phyloP scores from a whole-genome alignment of 78 protist genomes.

The Polysphondylium violaceum region DNA sequence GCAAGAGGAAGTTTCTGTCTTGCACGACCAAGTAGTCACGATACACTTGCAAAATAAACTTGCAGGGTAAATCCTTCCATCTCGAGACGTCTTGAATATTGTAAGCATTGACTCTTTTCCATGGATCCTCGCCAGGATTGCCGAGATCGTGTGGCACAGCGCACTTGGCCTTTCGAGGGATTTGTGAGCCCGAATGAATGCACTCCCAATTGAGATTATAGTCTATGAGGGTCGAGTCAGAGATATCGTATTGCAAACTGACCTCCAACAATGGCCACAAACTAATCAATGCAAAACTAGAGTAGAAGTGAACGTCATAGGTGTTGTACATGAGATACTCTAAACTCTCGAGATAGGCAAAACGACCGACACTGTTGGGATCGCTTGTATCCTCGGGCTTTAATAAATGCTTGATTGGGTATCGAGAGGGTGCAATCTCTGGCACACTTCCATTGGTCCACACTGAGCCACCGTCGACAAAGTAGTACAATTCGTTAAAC shows the following conservation, averaged over 20 bases:
- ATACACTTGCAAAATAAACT: conserved; percentile 86
- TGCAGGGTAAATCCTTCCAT: conserved; percentile 91
- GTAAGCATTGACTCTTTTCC: conserved; percentile 85
- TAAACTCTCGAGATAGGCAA: conserved; percentile 87
- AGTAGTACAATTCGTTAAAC: conserved; percentile 88
- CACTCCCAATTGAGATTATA: conserved; percentile 37
- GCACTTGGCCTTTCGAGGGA: conserved; percentile 66
- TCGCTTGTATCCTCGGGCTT: conserved; percentile 30
- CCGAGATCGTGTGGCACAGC: conserved; percentile 89
- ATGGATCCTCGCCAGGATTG: conserved; percentile 88
- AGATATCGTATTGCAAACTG: conserved; percentile 74
- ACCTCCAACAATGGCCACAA: conserved; percentile 85
- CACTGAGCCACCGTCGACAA: conserved; percentile 89
- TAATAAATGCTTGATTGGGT: neutral
- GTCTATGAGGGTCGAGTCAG: conserved; percentile 41
- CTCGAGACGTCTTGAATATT: conserved; percentile 87
- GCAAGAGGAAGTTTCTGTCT: conserved; percentile 45
- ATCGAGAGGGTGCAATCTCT: neutral
- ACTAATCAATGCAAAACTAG: conserved; percentile 85
- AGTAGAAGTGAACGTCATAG: conserved; percentile 93
- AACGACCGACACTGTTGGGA: conserved; percentile 58
- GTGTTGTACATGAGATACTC: conserved; percentile 93
- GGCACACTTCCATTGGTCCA: conserved; percentile 81
- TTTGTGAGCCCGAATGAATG: conserved; percentile 53
- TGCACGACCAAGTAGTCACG: conserved; percentile 52